phyloP scores from a whole-genome alignment of 495 filamentous ascomycete genomes.

The Entonaema liquescens region DNA sequence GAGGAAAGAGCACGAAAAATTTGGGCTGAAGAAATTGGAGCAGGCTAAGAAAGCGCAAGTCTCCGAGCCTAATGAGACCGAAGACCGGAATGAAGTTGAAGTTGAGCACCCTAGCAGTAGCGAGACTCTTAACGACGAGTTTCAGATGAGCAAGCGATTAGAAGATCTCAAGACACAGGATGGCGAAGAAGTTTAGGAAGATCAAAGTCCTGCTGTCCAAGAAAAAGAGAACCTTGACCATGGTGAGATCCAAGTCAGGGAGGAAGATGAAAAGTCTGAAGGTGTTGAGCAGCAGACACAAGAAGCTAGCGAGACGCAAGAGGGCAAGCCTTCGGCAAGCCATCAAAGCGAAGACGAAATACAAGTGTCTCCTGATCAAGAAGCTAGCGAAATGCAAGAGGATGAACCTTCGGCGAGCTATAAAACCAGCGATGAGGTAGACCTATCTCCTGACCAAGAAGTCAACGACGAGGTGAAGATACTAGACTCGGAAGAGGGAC shows the following conservation, averaged over 20 bases:
- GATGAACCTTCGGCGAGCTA: background rate
- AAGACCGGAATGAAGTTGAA: background rate
- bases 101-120: background rate
- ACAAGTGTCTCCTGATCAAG: background rate
- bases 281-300: background rate
- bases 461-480: no score
- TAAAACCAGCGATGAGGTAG: background rate
- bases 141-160: background rate
- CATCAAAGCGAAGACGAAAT: background rate
- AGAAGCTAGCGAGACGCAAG: background rate
- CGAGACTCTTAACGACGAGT: background rate
- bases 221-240: background rate
- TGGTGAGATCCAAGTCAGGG: background rate
- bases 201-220: background rate
- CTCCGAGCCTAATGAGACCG: background rate
- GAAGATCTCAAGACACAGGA: background rate
- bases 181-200: background rate
- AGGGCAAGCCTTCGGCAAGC: background rate
- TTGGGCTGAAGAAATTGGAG: background rate
- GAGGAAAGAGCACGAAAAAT: conserved; percentile 8
- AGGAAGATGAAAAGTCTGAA: background rate
- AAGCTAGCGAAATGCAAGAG: background rate
- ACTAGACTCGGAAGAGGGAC: no score
- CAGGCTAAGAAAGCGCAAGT: no score
- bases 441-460: background rate